These are phyloP conservation scores for Plasmodium falciparum DNA, from an alignment of 169 alveolate genomes.

Conservation along the genomic window DNA sequence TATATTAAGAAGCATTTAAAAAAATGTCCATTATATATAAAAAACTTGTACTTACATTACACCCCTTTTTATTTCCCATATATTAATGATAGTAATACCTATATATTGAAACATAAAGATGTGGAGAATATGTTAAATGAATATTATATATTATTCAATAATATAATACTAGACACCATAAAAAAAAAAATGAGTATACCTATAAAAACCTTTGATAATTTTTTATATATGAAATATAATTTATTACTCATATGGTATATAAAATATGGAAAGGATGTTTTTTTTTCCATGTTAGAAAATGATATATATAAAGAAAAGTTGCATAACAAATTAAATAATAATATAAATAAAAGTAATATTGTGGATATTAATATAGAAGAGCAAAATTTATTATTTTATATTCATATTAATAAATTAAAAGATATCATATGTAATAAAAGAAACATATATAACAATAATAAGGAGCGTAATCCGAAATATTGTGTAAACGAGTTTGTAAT, in stretches of 20 bases:
- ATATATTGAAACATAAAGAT: background rate
- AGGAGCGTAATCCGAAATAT: too few species aligned
- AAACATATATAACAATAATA: too few species aligned
- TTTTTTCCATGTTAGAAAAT: constrained; percentile 1
- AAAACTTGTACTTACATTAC: constrained; percentile 30
- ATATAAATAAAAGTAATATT: background rate
- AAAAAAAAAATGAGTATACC: constrained; percentile 14
- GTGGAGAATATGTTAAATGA: constrained; percentile 11
- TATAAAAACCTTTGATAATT: constrained; percentile 18
- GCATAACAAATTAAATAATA: constrained; percentile 4
- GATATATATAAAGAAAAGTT: constrained; percentile 12
- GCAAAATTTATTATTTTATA: too few species aligned
- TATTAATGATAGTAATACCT: constrained; percentile 30
- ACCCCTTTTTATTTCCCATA: constrained; percentile 34
- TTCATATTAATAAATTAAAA: too few species aligned
- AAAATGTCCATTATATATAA: constrained; percentile 59
- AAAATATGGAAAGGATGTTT: constrained; percentile 20
- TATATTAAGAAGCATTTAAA: constrained; percentile 30
- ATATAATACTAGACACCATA: constrained; percentile 7
- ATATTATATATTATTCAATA: constrained; percentile 21
- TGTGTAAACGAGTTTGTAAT: too few species aligned
- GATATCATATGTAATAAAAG: too few species aligned
- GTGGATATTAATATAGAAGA: too few species aligned
- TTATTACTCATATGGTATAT: constrained; percentile 13
- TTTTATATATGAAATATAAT: constrained; percentile 30